phyloP scores from a whole-genome alignment of 129 eudicot species.

The Sambucus nigra region DNA sequence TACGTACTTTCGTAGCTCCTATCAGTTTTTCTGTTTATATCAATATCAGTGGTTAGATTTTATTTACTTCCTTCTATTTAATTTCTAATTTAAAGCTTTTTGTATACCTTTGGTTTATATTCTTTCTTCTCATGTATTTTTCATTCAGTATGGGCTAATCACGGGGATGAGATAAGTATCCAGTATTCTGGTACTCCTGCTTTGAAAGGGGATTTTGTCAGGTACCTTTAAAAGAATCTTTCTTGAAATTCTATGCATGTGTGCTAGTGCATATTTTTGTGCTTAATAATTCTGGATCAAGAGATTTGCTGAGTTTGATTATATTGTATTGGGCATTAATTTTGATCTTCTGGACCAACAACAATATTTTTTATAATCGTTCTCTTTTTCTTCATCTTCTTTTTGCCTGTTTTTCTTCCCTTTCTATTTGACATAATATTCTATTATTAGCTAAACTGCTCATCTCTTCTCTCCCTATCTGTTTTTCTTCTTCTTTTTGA shows the following conservation, averaged over 20 bases:
- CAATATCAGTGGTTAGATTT: not conserved
- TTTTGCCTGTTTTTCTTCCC: too few species aligned
- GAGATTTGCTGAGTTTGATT: too few species aligned
- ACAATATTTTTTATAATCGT: too few species aligned
- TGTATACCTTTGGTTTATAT: not conserved
- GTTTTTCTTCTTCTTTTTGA: too few species aligned
- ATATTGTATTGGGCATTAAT: too few species aligned
- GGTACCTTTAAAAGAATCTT: conserved; percentile 34
- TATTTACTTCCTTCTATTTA: not conserved
- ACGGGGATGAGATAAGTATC: conserved; percentile 92
- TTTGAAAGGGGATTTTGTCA: conserved; percentile 93
- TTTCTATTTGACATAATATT: too few species aligned
- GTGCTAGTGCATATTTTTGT: not conserved
- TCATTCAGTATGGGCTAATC: conserved; percentile 87
- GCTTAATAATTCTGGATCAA: too few species aligned
- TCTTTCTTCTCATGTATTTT: not conserved
- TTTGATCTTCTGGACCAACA: too few species aligned
- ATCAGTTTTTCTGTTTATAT: not conserved
- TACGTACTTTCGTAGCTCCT: conserved; percentile 11
- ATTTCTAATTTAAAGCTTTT: not conserved
- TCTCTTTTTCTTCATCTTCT: too few species aligned
- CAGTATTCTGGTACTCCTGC: conserved; percentile 99
- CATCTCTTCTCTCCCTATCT: too few species aligned
- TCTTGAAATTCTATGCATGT: not conserved
- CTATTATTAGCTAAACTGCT: too few species aligned